phyloP scores from a whole-genome alignment of 345 rosid species.

The Citrus medica region DNA sequence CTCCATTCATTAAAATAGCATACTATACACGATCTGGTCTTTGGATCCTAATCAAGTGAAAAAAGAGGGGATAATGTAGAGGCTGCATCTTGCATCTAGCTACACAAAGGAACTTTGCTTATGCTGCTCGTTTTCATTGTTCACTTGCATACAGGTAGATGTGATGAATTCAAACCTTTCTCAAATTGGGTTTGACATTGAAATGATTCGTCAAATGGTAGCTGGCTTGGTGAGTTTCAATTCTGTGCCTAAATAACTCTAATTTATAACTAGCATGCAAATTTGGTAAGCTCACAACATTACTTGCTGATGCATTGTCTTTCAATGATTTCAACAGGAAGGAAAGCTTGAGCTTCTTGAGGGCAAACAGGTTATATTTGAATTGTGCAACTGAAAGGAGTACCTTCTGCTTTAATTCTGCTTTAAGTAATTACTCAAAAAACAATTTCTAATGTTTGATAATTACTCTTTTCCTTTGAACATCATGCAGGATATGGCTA shows the following conservation, averaged over 20 bases:
- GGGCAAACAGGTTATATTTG: slow-evolving; percentile 62
- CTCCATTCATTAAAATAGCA: neutral
- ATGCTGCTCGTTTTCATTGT: slow-evolving; percentile 10
- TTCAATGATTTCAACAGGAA: slow-evolving; percentile 51
- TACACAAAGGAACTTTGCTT: neutral
- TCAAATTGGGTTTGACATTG: slow-evolving; percentile 72
- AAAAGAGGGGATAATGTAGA: neutral
- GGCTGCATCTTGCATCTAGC: neutral
- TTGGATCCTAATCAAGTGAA: neutral
- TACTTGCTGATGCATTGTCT: slow-evolving; percentile 16
- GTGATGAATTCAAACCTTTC: slow-evolving; percentile 71
- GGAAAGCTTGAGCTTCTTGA: slow-evolving; percentile 75
- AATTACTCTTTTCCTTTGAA: neutral
- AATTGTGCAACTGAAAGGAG: neutral
- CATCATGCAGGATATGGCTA: slow-evolving; percentile 56
- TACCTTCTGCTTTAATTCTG: slow-evolving; percentile 5
- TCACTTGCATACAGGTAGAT: slow-evolving; percentile 50
- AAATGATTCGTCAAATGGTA: slow-evolving; percentile 62
- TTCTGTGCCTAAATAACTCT: neutral
- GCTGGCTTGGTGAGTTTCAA: slow-evolving; percentile 67
- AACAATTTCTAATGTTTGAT: neutral
- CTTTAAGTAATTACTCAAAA: neutral
- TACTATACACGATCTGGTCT: neutral
- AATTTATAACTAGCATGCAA: neutral
- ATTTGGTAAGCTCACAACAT: neutral